Evolutionary conservation across 2,329 filamentous ascomycete genomes (phyloP), one percentile per base, ranked within the genome.

Genomic region (Lojkania enalia): DNA sequence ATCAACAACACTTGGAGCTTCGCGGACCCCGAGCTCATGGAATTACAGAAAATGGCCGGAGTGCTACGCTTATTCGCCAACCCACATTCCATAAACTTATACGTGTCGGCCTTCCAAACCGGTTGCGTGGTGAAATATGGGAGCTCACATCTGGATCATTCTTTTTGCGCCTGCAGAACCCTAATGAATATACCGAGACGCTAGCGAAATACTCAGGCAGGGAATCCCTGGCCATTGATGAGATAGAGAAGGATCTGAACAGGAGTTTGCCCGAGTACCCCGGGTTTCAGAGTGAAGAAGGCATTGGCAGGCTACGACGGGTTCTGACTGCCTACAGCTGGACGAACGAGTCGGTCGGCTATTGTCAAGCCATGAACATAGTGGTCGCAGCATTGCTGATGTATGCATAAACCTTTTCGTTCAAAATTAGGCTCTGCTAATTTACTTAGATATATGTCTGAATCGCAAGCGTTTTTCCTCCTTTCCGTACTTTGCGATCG

Each of bases 331-430:
- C 94, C 3, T 99, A 99, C 74, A 96, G 91, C 72, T 99, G 94
- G 94, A 88, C 86, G 37, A 94, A 99, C 61, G 82, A 88, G 41
- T 90, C 96, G 55, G 91, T 99, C 43, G 94, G 94, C 55, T 99
- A 99, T 71, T 99, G 94, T 70, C 94, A 99, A 72, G 94, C 94
- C 51, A 99, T 99, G 94, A 99, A 99, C 70, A 99, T 99, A 58
- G 94, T 99, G 23, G 92, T 96, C 42, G 94, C 94, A 14, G 94
- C 94, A n/a, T 76, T 99, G 46, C 80, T 99, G 58, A 99, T 99
- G 77, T 85, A 74, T 55, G 79, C 73, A 39, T 54, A 29, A 37
- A 52, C 55, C 46, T 27, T 27, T 27, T 27, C 16, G 5, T 20
- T 36, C 21, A 7, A 7, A 11, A 9, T 11, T 9, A 7, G 30